Evolutionary conservation across 805 yeast species (phyloP).

Genomic region (Candida koratica): DNA sequence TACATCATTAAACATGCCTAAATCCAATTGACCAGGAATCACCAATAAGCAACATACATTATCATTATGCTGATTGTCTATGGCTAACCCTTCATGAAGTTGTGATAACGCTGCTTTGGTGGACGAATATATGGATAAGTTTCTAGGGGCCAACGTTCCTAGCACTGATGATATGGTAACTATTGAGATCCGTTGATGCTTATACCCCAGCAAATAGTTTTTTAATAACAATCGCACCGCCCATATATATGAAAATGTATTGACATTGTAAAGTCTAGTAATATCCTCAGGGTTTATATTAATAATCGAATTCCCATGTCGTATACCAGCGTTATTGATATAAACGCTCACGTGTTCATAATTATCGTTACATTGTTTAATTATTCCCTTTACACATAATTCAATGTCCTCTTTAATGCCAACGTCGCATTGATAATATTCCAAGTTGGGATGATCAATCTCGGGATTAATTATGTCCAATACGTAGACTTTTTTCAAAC

Average conservation of each 20-base stretch:
- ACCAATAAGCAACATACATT: conserved; percentile 35
- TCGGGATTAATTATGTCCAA: conserved; percentile 12
- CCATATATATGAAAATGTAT: conserved; percentile 30
- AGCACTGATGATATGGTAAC: conserved; percentile 46
- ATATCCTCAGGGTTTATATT: conserved; percentile 21
- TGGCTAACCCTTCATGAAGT: conserved; percentile 42
- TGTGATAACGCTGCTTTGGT: conserved; percentile 45
- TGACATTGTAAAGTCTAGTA: conserved; percentile 25
- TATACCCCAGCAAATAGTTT: background rate
- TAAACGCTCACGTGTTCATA: conserved; percentile 21
- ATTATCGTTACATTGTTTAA: conserved; percentile 16
- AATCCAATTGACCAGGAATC: conserved; percentile 49
- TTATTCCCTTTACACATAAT: conserved; percentile 19
- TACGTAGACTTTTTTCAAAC: conserved; percentile 15
- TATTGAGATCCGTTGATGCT: conserved; percentile 17
- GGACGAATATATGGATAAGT: conserved; percentile 46
- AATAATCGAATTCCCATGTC: conserved; percentile 32
- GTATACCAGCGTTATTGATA: conserved; percentile 49
- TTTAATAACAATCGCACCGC: conserved; percentile 20
- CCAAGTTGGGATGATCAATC: conserved; percentile 1
- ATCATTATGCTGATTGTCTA: conserved; percentile 29
- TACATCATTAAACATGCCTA: conserved; percentile 48
- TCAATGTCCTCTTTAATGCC: conserved; percentile 16
- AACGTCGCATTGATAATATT: conserved; percentile 25
- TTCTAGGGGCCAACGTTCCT: conserved; percentile 47